Conservation (phyloP, 192 early-diverging fungal species). For the Rhizoclosmatium globosum region DNA sequence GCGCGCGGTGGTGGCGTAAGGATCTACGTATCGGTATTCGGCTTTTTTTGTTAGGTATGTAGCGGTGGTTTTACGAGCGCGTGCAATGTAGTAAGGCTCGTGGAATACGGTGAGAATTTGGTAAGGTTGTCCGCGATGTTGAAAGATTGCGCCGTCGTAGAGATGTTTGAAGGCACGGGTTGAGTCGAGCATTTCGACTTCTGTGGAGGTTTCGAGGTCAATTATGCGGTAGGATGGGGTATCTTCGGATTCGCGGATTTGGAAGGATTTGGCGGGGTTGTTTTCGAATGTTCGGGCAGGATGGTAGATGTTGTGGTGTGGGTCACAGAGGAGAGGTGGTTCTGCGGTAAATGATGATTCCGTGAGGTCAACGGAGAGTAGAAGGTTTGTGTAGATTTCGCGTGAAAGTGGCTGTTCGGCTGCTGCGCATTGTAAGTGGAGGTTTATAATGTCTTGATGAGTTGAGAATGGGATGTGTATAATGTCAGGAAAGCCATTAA, state of each 20-base stretch:
- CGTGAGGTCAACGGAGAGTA: not conserved
- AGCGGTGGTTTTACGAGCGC: constrained; percentile 52
- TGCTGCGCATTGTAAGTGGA: constrained; percentile 80
- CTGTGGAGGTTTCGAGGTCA: constrained; percentile 51
- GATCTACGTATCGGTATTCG: constrained; percentile 45
- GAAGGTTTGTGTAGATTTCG: constrained; percentile 16
- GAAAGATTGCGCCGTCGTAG: constrained; percentile 58
- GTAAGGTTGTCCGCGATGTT: constrained; percentile 66
- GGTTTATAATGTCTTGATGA: constrained; percentile 49
- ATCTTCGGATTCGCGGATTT: constrained; percentile 49
- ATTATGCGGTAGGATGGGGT: constrained; percentile 50
- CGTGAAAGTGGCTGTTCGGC: constrained; percentile 56
- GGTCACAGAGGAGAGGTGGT: constrained; percentile 16
- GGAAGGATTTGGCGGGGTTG: constrained; percentile 52
- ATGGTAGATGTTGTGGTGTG: constrained; percentile 48
- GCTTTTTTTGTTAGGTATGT: constrained; percentile 62
- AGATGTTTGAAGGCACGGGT: constrained; percentile 61
- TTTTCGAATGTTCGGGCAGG: constrained; percentile 52
- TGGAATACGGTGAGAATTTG: constrained; percentile 61
- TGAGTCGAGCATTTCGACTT: constrained; percentile 62
- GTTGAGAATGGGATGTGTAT: constrained; percentile 47
- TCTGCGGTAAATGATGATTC: not conserved
- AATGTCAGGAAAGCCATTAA: constrained; percentile 45
- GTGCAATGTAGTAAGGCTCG: constrained; percentile 47
- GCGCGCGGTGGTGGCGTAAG: not conserved